Conservation (phyloP, 1,284 basidiomycete species). For the Pholiota adiposa region DNA sequence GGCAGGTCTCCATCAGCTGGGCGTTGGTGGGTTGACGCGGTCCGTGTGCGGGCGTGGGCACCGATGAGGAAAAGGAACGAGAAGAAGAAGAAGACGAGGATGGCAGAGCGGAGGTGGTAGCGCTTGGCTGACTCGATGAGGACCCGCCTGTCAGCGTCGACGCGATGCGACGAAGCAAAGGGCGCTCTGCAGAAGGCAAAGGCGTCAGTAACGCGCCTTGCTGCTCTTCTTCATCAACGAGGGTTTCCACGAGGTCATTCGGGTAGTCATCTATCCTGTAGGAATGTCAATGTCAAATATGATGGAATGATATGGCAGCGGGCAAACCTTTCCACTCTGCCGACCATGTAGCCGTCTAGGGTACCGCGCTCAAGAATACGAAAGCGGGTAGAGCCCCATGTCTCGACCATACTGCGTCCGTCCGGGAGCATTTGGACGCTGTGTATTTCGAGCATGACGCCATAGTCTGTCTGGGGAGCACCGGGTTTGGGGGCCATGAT, state of each 20-base stretch:
- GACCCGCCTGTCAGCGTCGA: constrained; percentile 6
- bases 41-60: not conserved
- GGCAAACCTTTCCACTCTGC: constrained; percentile 69
- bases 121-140: not conserved
- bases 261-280: constrained; percentile 49
- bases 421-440: constrained; percentile 88
- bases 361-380: constrained; percentile 81
- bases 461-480: constrained; percentile 69
- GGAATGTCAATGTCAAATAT: constrained; percentile 1
- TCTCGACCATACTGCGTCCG: constrained; percentile 89
- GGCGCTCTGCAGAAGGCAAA: constrained; percentile 16
- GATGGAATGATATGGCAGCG: not conserved
- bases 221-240: constrained; percentile 12
- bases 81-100: constrained; percentile 11
- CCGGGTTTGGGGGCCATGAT: constrained; percentile 61
- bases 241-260: constrained; percentile 42
- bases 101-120: constrained; percentile 3
- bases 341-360: constrained; percentile 90
- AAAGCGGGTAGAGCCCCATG: constrained; percentile 85
- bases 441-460: constrained; percentile 92
- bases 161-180: constrained; percentile 15
- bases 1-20: constrained; percentile 79
- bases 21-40: constrained; percentile 50
- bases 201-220: constrained; percentile 1
- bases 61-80: constrained; percentile 11